Base-by-base conservation (phyloP, 2,329 filamentous ascomycete species). In the Hypoxylon sp. region DNA sequence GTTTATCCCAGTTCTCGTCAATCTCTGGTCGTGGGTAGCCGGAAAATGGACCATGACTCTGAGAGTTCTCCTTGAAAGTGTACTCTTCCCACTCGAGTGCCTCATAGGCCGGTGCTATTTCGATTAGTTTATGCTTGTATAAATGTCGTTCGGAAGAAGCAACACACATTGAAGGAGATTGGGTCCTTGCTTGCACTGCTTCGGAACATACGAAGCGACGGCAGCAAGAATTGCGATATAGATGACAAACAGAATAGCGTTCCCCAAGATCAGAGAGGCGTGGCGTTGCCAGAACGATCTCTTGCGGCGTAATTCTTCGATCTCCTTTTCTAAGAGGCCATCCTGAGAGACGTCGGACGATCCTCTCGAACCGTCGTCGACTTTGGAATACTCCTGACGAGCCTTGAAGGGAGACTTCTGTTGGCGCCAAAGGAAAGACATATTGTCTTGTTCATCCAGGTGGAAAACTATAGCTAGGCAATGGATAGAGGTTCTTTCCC, bases 81-180 rank as follows among this genome's bases (percentile, higher is more conserved):
- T 58, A 46, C 25, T 21, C 41, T 21, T 58, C 55, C 55, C 55
- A 58, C 13, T 58, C 55, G 5, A 58, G 25, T n/a, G 55, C 55
- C 14, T 58, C 55, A 17, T 58, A 48, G 17, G 55, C 55, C 25
- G 55, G 55, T 14, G 55, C 55, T 58, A n/a, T 21, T 13, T 36
- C 13, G n/a, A 38, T 48, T 48, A 46, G 10, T 13, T 11, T 13
- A 13, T 17, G n/a, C 10, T 2, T 7, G 11, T 3, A 14, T 52
- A 5, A 38, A 52, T n/a, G 28, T 13, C 23, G 2, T 13, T 13
- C 19, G 28, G 30, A 52, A 2, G 49, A 38, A 30, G 45, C 2
- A 23, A 52, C 49, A 10, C 2, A 52, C 49, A 52, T 10, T 36
- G 28, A 13, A 52, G 38, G 14, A 52, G 49, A 11, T 52, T 34